Evolutionary conservation across 805 yeast species (phyloP).

Genomic region (Saccharomycopsis sp.): DNA sequence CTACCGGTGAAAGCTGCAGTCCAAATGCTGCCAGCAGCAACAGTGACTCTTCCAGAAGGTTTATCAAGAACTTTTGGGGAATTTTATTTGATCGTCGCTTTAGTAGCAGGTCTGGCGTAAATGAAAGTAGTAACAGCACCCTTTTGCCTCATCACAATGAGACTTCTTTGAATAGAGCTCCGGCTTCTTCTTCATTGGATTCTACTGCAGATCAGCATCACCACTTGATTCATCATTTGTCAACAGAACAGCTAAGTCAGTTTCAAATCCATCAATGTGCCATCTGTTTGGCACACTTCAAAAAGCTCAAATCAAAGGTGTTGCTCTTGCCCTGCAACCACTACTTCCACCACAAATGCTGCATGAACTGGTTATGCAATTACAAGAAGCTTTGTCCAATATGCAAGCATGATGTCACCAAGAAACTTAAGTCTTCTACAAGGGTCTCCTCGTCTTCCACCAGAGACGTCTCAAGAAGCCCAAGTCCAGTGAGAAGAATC

Average conservation of each 20-base stretch:
- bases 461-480: background rate
- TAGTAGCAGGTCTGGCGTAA: background rate
- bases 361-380: constrained; percentile 52
- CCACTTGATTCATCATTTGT: constrained; percentile 8
- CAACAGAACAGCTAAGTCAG: constrained; percentile 18
- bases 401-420: constrained; percentile 40
- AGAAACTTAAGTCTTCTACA: constrained; percentile 2
- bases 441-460: background rate
- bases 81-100: background rate
- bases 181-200: background rate
- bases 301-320: constrained; percentile 40
- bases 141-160: background rate
- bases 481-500: background rate
- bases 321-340: constrained; percentile 54
- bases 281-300: constrained; percentile 50
- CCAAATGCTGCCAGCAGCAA: background rate
- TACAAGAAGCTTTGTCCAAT: constrained; percentile 52
- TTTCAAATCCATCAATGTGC: constrained; percentile 38
- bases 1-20: background rate
- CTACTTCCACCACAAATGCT: constrained; percentile 51
- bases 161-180: background rate
- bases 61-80: background rate
- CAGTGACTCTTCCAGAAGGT: background rate
- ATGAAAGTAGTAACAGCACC: background rate
- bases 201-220: background rate